Evolutionary conservation across 192 early-diverging fungal species (phyloP).

Genomic region (Coemansia sp.): DNA sequence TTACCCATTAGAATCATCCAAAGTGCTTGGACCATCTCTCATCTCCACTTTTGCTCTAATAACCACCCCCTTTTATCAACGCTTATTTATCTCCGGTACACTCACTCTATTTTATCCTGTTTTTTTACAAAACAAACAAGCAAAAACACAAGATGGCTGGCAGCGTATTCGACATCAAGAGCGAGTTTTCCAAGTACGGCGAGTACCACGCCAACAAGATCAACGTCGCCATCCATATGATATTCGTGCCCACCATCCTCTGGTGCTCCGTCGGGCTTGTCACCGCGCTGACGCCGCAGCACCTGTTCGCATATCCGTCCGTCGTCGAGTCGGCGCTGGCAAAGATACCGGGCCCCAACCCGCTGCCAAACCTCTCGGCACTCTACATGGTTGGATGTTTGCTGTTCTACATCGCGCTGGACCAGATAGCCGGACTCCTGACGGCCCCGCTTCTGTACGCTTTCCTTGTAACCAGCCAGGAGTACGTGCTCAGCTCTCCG

Average conservation of each 20-base stretch:
- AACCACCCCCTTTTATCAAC: too few relatives aligned
- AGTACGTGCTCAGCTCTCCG: slow-evolving; percentile 57
- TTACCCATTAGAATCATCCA: too few relatives aligned
- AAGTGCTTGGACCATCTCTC: too few relatives aligned
- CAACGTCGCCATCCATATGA: slow-evolving; percentile 83
- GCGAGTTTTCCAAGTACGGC: slow-evolving; percentile 80
- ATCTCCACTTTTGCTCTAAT: too few relatives aligned
- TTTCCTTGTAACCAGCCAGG: slow-evolving; percentile 67
- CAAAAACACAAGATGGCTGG: not conserved
- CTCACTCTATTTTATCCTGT: not conserved
- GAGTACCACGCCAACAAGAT: slow-evolving; percentile 77
- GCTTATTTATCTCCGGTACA: too few relatives aligned
- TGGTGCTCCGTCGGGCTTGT: slow-evolving; percentile 75
- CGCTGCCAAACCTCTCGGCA: slow-evolving; percentile 60
- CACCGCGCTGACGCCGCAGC: slow-evolving; percentile 44
- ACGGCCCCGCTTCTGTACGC: slow-evolving; percentile 65
- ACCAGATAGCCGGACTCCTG: slow-evolving; percentile 60
- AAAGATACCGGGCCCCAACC: slow-evolving; percentile 40
- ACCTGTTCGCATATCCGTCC: slow-evolving; percentile 44
- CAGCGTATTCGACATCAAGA: slow-evolving; percentile 74
- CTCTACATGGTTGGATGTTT: slow-evolving; percentile 61
- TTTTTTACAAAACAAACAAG: not conserved
- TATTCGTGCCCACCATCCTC: slow-evolving; percentile 90
- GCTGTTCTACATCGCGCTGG: slow-evolving; percentile 78
- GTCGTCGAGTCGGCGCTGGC: slow-evolving; percentile 39